phyloP scores from a whole-genome alignment of 441 rosid species.

The Eutrema salsugineum region DNA sequence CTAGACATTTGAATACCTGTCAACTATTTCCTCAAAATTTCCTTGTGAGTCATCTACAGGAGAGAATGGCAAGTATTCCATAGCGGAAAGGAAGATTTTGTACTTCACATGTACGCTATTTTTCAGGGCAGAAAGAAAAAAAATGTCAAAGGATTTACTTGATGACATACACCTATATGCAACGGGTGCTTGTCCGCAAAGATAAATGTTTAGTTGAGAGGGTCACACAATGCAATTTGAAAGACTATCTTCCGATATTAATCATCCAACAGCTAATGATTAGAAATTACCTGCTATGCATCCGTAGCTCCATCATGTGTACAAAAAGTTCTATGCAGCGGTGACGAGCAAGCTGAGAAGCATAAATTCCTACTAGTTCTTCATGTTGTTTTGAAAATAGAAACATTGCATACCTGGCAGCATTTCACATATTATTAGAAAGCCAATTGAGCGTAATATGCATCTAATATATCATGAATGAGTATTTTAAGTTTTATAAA shows the following conservation, averaged over 20 bases:
- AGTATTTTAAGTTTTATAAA: constrained; percentile 13
- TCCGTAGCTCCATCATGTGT: constrained; percentile 98
- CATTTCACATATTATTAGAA: constrained; percentile 27
- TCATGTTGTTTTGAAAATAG: constrained; percentile 96
- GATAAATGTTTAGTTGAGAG: background rate
- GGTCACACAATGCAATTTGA: constrained; percentile 4
- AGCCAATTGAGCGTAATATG: constrained; percentile 9
- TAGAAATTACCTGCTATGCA: constrained; percentile 68
- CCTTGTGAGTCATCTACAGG: constrained; percentile 70
- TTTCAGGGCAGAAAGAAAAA: constrained; percentile 2
- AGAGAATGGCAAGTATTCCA: constrained; percentile 90
- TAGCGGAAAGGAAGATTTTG: constrained; percentile 91
- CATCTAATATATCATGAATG: background rate
- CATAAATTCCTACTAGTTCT: constrained; percentile 94
- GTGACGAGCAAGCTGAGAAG: constrained; percentile 93
- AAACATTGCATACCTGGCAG: constrained; percentile 91
- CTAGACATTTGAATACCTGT: constrained; percentile 55
- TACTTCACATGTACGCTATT: constrained; percentile 64
- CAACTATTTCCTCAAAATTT: constrained; percentile 94
- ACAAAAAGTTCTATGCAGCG: constrained; percentile 97
- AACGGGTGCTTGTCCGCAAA: constrained; percentile 6
- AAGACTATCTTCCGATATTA: background rate
- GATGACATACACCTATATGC: background rate
- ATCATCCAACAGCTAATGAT: background rate
- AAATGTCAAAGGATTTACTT: constrained; percentile 18